phyloP scores from a whole-genome alignment of 345 rosid genomes.

The Eucalyptus melliodora region DNA sequence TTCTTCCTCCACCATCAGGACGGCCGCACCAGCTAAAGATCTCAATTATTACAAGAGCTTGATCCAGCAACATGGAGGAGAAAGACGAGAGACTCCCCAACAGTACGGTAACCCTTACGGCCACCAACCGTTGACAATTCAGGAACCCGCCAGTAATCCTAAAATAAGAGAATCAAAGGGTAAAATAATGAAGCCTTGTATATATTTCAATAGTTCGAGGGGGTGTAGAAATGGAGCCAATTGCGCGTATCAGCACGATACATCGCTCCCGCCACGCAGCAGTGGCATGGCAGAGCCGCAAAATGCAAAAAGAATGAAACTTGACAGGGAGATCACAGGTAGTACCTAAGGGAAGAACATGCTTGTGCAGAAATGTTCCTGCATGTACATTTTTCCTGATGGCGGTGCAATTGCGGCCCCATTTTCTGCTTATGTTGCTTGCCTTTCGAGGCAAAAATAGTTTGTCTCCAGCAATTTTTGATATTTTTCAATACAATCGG shows the following conservation, averaged over 20 bases:
- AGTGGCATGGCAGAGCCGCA: constrained; percentile 37
- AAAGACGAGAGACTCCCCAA: constrained; percentile 55
- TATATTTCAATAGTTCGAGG: constrained; percentile 76
- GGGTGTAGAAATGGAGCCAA: constrained; percentile 90
- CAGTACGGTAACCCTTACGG: constrained; percentile 27
- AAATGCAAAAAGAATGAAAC: constrained; percentile 77
- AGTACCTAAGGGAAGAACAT: constrained; percentile 11
- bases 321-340: constrained; percentile 81
- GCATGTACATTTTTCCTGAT: not conserved
- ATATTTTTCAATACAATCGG: not conserved
- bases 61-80: constrained; percentile 98
- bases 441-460: not conserved
- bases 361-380: not conserved
- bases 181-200: constrained; percentile 85
- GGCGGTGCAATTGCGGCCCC: not conserved
- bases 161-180: constrained; percentile 52
- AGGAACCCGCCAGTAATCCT: constrained; percentile 26
- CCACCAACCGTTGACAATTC: constrained; percentile 26
- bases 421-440: not conserved
- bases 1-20: not conserved
- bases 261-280: constrained; percentile 37
- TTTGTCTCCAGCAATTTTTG: not conserved
- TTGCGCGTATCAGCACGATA: constrained; percentile 77
- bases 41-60: constrained; percentile 79
- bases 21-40: constrained; percentile 21